phyloP scores from a whole-genome alignment of 1,139 yeast genomes.

The Scheffersomyces segobiensis region DNA sequence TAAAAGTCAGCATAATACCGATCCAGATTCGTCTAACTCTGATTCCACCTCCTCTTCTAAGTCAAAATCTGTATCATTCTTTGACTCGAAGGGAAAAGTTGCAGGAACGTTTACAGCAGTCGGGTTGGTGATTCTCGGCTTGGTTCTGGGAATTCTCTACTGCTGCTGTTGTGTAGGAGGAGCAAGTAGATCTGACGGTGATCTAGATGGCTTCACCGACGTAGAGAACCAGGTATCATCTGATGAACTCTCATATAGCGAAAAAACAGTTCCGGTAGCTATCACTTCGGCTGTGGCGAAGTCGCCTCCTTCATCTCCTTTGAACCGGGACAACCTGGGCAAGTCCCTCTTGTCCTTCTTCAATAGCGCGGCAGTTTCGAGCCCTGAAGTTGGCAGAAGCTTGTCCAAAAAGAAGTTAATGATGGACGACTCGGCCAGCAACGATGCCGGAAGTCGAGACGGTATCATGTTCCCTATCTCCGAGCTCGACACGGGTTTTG shows the following conservation, averaged over 20 bases:
- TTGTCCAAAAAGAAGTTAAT: conserved; percentile 33
- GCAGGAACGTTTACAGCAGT: conserved; percentile 76
- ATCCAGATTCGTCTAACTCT: conserved; percentile 5
- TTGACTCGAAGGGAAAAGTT: conserved; percentile 61
- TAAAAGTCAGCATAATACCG: too few relatives aligned
- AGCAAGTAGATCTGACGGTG: conserved; percentile 10
- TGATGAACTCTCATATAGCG: conserved; percentile 28
- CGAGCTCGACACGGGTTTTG: conserved; percentile 69
- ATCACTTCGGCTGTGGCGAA: conserved; percentile 10
- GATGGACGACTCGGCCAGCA: conserved; percentile 6
- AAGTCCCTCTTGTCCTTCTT: conserved; percentile 37
- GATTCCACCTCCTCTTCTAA: conserved; percentile 10
- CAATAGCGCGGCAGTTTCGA: conserved; percentile 15
- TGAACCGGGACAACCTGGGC: conserved; percentile 37
- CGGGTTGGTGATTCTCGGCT: conserved; percentile 51
- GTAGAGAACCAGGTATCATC: conserved; percentile 40
- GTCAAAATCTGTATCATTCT: conserved; percentile 34
- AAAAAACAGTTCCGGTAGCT: conserved; percentile 17
- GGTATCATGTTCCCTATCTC: conserved; percentile 39
- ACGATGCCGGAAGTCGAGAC: conserved; percentile 2
- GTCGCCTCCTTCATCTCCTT: conserved; percentile 14
- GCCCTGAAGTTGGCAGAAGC: conserved; percentile 27
- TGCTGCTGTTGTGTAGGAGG: conserved; percentile 38
- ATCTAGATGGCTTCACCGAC: conserved; percentile 34
- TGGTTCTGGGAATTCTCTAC: conserved; percentile 34